Conservation (phyloP, 331 rosid species). For the Cydonia oblonga region DNA sequence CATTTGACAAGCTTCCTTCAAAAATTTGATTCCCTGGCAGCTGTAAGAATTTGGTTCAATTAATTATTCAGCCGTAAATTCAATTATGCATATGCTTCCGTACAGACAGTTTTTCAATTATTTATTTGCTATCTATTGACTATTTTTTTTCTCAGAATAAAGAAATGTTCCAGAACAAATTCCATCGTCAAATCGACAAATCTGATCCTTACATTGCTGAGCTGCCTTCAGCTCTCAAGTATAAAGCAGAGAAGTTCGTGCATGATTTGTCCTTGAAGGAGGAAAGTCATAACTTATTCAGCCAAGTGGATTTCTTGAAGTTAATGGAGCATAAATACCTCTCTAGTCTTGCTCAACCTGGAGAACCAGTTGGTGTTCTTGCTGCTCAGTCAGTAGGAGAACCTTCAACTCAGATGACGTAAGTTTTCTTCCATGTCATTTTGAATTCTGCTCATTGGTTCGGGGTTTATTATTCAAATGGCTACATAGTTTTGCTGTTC, state of each 20-base stretch:
- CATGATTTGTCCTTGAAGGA: conserved; percentile 20
- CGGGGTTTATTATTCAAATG: neutral
- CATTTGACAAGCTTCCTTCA: conserved; percentile 74
- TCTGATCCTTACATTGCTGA: conserved; percentile 50
- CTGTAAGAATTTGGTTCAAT: conserved; percentile 35
- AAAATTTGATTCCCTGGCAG: conserved; percentile 64
- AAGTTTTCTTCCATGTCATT: conserved; percentile 16
- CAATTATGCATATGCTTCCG: conserved; percentile 2
- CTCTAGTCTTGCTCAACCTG: conserved; percentile 83
- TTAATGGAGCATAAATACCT: conserved; percentile 85
- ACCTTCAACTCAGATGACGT: conserved; percentile 98
- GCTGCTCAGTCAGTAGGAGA: conserved; percentile 96
- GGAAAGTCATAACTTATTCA: conserved; percentile 23
- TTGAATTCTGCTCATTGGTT: neutral
- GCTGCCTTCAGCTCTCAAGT: conserved; percentile 58
- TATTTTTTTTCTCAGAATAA: conserved; percentile 50
- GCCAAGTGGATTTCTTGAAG: conserved; percentile 41
- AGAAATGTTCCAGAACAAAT: conserved; percentile 49
- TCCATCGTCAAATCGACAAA: conserved; percentile 41
- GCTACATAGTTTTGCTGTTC: neutral
- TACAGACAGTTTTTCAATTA: conserved; percentile 3
- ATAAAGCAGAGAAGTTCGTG: conserved; percentile 40
- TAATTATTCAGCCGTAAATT: neutral
- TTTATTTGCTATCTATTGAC: neutral
- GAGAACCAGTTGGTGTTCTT: conserved; percentile 94